Base-by-base conservation (phyloP, 2,329 filamentous ascomycete species). In the Calycina marina region DNA sequence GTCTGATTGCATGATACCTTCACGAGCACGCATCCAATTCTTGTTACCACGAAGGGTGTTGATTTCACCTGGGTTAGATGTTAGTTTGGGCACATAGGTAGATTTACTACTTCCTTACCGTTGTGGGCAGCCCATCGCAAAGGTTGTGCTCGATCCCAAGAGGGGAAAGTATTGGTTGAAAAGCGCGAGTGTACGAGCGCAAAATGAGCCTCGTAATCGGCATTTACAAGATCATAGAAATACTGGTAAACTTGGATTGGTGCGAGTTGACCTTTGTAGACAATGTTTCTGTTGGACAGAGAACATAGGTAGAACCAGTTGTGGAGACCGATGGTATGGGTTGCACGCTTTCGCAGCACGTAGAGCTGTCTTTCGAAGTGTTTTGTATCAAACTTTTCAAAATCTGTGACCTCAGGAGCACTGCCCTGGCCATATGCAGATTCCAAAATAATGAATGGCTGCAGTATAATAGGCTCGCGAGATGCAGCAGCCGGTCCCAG, bases 281-380 rank as follows among this genome's bases (percentile, higher is more conserved):
- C 83, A 60, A 96, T 96, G 64, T 96, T 96, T 62, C 86, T 86
- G 74, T 93, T 94, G 28, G 58, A 90, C 45, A 96, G 63, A 30
- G 85, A 93, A 69, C 88, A 96, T 37, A 96, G 68, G 58, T 96
- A 96, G 67, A 96, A 96, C 88, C 88, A 96, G 59, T 94, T 94
- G 60, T 92, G 84, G 35, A 94, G 70, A 38, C 88, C 86, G 54
- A 94, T 90, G 50, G 84, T 80, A 63, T 94, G 85, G 29, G 86
- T 93, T 33, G 86, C 80, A 50, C 85, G 81, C 69, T 98, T 98
- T 54, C 88, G 79, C 47, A 98, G 72, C 41, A 96, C 70, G 58
- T 88, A 98, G 34, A 98, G 69, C 63, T 94, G 88, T 51, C 79
- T 75, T 65, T 96, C 90, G 56, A 96, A 96, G 41, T 72, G 69